Evolutionary conservation across 164 flowering plant species (phyloP), one percentile per base, ranked within the genome.

Genomic region (Magnolia kwangsiensis): DNA sequence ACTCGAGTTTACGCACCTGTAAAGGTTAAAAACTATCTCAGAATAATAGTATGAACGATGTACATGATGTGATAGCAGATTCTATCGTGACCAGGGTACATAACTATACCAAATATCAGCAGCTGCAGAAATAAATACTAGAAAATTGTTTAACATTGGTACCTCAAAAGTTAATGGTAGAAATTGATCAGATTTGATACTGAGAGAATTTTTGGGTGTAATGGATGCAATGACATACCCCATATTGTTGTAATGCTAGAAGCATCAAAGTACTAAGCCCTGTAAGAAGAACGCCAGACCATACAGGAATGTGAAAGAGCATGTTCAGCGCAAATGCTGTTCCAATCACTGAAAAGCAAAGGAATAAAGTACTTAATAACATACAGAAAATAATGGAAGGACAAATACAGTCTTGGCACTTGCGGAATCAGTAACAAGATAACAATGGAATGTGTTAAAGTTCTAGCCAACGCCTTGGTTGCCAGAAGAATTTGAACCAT

Each of bases 261-360:
- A 95, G 91, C 67, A 92, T 63, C 81, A 95, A 81, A 75, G 98
- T 92, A 82, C 97, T 92, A 58, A 93, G 83, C 29, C 97, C 96
- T n/a, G 97, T 92, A 66, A 95, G 85, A 80, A 95, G 94, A 81
- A 93, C 97, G n/a, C 95, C 98, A 78, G 82, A 72, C 96, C 97
- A 93, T 10, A 95, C 75, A 27, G 98, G 98, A 78, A 93, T 89
- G 2, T 73, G 84, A 87, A 91, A 92, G 70, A 92, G 97, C 98
- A 95, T 95, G 82, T 93, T 92, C 83, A 95, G 79, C n/a, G 98
- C 97, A 84, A 95, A 93, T 65, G 98, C 98, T 51, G 98, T 92
- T 64, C 98, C 98, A 27, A 92, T 91, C 73, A 95, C 98, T 93
- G 85, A 18, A 82, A 77, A 69, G 4, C 79, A 24, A 65, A 81